Base-by-base conservation (phyloP, 495 filamentous ascomycete species). In the Physcia stellaris region DNA sequence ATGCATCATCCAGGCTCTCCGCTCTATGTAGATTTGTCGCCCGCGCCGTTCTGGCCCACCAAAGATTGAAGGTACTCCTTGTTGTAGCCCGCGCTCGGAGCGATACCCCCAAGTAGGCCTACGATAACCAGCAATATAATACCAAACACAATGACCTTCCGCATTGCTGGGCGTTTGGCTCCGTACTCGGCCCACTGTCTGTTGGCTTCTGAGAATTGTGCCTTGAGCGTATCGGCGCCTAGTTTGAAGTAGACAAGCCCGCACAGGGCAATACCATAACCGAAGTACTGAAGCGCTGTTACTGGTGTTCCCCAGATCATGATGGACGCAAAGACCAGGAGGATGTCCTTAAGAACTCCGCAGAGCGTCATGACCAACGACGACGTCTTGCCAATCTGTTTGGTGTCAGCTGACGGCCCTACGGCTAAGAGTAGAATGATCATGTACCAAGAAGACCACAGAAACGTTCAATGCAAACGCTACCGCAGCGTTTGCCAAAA, bases 171-270 rank as follows among this genome's bases (percentile, higher is more conserved):
- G 40, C 73, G 75, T 28, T 61, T 68, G 37, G 67, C 70, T 37
- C 88, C 86, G 49, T 90, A 94, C 48, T 94, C 86, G 37, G 81
- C 77, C 87, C 87, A 95, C 28, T 58, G 55, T 42, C 83, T 78
- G 46, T 67, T 62, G 36, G 67, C 75, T 43, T 86, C 75, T 37
- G 67, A 63, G 41, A 79, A 64, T 59, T 83, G 81, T 40, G 83
- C 80, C 67, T 79, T 84, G 50, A 96, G 65, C 50, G 79, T 77
- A 28, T 92, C 85, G 31, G 70, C 74, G 38, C 90, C 90, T 47
- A 96, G 82, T 73, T 94, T 95, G 75, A 94, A 95, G 77, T 90
- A 92, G 48, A 95, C 63, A 57, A 98, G 84, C 50, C 90, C 90
- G 50, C 69, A 62, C 22, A 98, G 75, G 34, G 90, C 86, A 53